These are phyloP conservation scores for Durotheca rogersii DNA, from an alignment of 495 filamentous ascomycete species.

Conservation along the genomic window DNA sequence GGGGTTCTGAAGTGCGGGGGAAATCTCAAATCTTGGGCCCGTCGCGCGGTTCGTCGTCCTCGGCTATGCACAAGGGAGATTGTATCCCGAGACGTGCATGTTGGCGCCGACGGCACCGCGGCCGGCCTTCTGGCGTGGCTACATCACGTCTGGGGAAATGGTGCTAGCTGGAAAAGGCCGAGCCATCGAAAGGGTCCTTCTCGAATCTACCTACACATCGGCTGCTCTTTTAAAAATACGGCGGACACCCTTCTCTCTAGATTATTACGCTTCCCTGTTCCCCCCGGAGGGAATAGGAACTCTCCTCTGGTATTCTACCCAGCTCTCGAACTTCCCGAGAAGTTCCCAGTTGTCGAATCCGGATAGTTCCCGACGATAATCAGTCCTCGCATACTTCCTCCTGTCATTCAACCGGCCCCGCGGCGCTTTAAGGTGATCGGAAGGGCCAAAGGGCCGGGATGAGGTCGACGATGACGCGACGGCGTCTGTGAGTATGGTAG, in stretches of 20 bases:
- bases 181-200: slow-evolving; percentile 12
- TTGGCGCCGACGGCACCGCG: not conserved
- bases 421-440: not conserved
- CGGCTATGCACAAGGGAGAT: not conserved
- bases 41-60: not conserved
- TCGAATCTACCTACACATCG: slow-evolving; percentile 10
- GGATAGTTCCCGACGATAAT: slow-evolving; percentile 17
- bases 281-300: not conserved
- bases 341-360: slow-evolving; percentile 3
- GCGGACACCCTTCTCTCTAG: not conserved
- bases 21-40: not conserved
- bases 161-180: slow-evolving; percentile 2
- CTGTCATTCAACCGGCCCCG: not conserved
- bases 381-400: slow-evolving; percentile 12
- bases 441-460: not conserved
- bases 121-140: not conserved
- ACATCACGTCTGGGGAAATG: slow-evolving; percentile 12
- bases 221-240: slow-evolving; percentile 8
- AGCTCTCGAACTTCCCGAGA: slow-evolving; percentile 1
- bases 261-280: not conserved
- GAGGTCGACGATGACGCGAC: not conserved
- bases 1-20: too few species aligned
- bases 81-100: not conserved
- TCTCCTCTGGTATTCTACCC: not conserved
- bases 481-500: not conserved